Percentiles rank a stretch among this genome's conserved stretches.
Evolutionary conservation across 306 rosid genomes (phyloP).

Genomic region (Malus sylvestris): DNA sequence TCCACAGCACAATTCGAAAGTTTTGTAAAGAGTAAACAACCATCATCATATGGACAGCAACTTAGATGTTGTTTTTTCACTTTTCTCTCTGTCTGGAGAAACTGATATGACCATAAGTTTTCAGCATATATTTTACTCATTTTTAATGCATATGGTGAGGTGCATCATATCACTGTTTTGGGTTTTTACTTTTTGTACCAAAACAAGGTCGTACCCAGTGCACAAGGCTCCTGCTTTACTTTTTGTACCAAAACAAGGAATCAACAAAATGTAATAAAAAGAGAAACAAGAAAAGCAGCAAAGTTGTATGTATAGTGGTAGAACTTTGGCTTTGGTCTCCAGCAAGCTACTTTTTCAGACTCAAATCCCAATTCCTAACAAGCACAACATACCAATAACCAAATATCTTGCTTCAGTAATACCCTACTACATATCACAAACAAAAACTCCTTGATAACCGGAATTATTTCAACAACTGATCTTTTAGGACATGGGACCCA

Average conservation of each 20-base stretch:
- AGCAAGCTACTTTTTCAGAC: background rate
- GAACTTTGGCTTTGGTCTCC: background rate
- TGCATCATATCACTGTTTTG: background rate
- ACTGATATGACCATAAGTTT: background rate
- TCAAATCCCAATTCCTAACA: background rate
- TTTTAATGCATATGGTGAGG: background rate
- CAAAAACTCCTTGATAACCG: background rate
- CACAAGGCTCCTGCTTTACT: no score
- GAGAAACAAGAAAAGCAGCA: background rate
- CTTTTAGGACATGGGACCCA: background rate
- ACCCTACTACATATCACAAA: background rate
- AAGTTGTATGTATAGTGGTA: background rate
- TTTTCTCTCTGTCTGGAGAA: background rate
- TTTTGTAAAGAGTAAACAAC: background rate
- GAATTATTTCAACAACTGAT: background rate
- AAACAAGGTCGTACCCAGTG: background rate
- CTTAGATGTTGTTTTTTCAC: background rate
- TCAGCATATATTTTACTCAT: background rate
- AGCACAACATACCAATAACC: background rate
- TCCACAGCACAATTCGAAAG: background rate
- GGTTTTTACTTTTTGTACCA: background rate
- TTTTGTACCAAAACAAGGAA: background rate
- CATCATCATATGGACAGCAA: background rate
- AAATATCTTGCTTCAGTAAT: background rate
- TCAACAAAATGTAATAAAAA: background rate